phyloP scores from a whole-genome alignment of 495 filamentous ascomycete genomes.

The Trichodelitschia bisporula region DNA sequence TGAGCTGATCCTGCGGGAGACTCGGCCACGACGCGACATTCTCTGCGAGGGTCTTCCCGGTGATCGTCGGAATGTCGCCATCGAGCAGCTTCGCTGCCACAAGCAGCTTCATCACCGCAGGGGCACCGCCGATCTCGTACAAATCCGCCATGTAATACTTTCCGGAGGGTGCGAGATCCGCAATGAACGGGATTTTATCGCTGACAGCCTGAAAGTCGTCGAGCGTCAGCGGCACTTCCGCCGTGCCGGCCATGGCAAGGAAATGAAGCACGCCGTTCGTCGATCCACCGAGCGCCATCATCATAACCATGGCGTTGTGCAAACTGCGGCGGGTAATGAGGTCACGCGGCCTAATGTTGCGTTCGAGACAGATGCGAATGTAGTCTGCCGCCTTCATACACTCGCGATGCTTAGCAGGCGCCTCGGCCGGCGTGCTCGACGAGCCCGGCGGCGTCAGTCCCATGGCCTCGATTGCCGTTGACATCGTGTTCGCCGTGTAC shows the following conservation, averaged over 20 bases:
- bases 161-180: conserved; percentile 75
- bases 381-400: conserved; percentile 69
- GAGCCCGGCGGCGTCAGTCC: conserved; percentile 75
- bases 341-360: conserved; percentile 64
- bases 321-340: conserved; percentile 67
- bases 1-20: conserved; percentile 53
- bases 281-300: conserved; percentile 74
- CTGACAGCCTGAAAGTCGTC: conserved; percentile 77
- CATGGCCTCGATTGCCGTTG: conserved; percentile 89
- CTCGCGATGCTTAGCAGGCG: conserved; percentile 78
- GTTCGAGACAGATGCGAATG: conserved; percentile 68
- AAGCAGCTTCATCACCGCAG: conserved; percentile 76
- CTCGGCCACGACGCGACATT: conserved; percentile 68
- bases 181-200: conserved; percentile 77
- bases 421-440: conserved; percentile 67
- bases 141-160: conserved; percentile 86
- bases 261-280: conserved; percentile 91
- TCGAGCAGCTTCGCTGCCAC: conserved; percentile 63
- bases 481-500: conserved; percentile 97
- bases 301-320: conserved; percentile 81
- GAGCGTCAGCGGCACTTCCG: conserved; percentile 56
- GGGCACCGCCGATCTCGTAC: conserved; percentile 80
- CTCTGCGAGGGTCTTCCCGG: conserved; percentile 69
- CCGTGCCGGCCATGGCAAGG: conserved; percentile 82
- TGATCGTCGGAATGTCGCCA: conserved; percentile 71